Base-by-base conservation (phyloP, 2,329 filamentous ascomycete genomes). In the Botrytis fragariae region DNA sequence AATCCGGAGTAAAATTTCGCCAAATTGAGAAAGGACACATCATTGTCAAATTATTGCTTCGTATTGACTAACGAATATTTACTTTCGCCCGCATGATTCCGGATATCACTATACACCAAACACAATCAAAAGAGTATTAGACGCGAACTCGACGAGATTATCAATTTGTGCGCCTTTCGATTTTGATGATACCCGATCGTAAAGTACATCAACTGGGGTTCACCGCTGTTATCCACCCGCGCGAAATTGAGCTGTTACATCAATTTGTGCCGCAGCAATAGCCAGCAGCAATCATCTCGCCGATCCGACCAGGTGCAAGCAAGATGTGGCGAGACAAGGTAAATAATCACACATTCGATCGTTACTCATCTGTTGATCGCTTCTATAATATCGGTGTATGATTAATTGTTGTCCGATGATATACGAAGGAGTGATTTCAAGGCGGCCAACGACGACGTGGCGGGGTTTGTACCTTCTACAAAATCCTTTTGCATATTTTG, bases 191-290 rank as follows among this genome's bases (percentile, higher is more conserved):
- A 39, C 32, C 45, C 32, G 25, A 54, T 32, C 22, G 45, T 39
- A 67, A 35, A 39, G 42, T 64, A 25, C 35, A n/a, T 45, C 16
- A 20, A 59, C 48, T 44, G 25, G 48, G 61, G n/a, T 67, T 67
- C 70, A 68, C 63, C 63, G 71, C 62, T 51, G 71, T 54, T 51
- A 65, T 48, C 63, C 39, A 72, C 37, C 29, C 68, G 18, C 29
- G 60, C 29, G 62, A 60, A 72, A 72, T 72, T 60, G 62, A 60
- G 29, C 29, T 45, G 70, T 67, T 72, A 72, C 62, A 51, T 67
- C 61, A 42, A 44, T 22, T 29, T 35, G 44, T 51, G 71, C 51
- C 32, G 42, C 51, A 68, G 62, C 39, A 72, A 35, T 25, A 61
- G 62, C 62, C 29, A 72, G 61, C 35, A 65, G 18, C 70, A 65